Percentiles rank a stretch among this genome's conserved stretches.
phyloP scores from a whole-genome alignment of 805 yeast species.

The Candida dendrica region DNA sequence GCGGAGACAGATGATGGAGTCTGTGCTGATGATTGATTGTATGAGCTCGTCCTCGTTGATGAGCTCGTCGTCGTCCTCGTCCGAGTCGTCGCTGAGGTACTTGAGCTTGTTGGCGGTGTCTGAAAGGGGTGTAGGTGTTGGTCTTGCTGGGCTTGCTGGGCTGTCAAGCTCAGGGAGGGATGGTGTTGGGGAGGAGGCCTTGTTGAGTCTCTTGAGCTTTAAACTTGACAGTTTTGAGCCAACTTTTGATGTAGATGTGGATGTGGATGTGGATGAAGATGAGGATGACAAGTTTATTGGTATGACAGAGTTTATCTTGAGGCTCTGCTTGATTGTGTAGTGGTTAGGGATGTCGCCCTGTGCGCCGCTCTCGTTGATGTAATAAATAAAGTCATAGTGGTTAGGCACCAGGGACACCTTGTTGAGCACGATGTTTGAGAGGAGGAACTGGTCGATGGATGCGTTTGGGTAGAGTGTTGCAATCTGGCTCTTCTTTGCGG shows the following conservation, averaged over 20 bases:
- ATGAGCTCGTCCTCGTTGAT: slow-evolving; percentile 35
- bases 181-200: slow-evolving; percentile 8
- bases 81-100: slow-evolving; percentile 15
- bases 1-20: slow-evolving; percentile 24
- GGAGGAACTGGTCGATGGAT: slow-evolving; percentile 16
- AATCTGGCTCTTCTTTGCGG: slow-evolving; percentile 13
- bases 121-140: slow-evolving; percentile 3
- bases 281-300: slow-evolving; percentile 2
- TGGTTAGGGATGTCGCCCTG: slow-evolving; percentile 20
- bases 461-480: slow-evolving; percentile 5
- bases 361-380: slow-evolving; percentile 12
- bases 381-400: slow-evolving; percentile 19
- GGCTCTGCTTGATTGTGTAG: slow-evolving; percentile 14
- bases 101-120: slow-evolving; percentile 15
- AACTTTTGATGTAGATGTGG: too few relatives aligned
- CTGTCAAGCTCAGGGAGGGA: slow-evolving; percentile 13
- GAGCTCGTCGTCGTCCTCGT: slow-evolving; percentile 18
- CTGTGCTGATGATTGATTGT: slow-evolving; percentile 27
- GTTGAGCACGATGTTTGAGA: slow-evolving; percentile 18
- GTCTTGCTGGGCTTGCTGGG: too few relatives aligned
- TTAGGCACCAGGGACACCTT: slow-evolving; percentile 13
- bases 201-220: slow-evolving; percentile 18
- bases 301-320: slow-evolving; percentile 7
- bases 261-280: neutral
- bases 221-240: slow-evolving; percentile 20